A percentile compares a stretch with the other conserved stretches of the same genome.
These are phyloP conservation scores for Tricholoma sp. DNA, from an alignment of 768 basidiomycete species.

Conservation along the genomic window DNA sequence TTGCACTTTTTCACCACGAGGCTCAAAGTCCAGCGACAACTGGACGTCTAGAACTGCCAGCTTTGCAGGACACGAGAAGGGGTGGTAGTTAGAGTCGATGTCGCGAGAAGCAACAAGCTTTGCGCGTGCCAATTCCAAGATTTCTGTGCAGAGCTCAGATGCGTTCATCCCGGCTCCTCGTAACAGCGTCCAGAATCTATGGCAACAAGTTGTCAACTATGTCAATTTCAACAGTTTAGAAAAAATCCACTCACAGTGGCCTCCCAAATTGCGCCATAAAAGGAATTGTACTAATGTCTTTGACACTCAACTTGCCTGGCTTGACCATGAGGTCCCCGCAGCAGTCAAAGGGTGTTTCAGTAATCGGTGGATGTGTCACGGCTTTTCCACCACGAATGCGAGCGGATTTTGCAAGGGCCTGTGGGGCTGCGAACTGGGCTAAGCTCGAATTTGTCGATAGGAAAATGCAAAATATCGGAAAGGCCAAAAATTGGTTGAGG, in stretches of 20 bases:
- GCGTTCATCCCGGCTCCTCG: background rate
- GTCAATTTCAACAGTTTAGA: background rate
- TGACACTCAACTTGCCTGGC: background rate
- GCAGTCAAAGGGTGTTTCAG: background rate
- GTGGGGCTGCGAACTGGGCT: background rate
- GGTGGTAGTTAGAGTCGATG: background rate
- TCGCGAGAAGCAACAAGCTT: background rate
- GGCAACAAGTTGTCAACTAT: background rate
- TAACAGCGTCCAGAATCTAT: background rate
- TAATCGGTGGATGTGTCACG: background rate
- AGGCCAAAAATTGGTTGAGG: background rate
- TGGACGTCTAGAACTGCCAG: too few species aligned
- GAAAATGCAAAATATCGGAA: background rate
- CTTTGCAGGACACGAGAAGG: background rate
- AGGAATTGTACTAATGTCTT: background rate
- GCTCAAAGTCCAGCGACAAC: background rate
- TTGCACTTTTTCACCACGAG: background rate
- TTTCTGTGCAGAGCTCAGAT: background rate
- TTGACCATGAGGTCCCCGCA: background rate
- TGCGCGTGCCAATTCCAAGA: background rate
- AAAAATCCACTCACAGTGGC: background rate
- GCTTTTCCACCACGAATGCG: background rate
- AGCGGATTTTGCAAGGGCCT: background rate
- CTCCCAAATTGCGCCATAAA: background rate
- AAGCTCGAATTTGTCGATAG: background rate